Evolutionary conservation across 495 filamentous ascomycete genomes (phyloP), one percentile per base, ranked within the genome.

Genomic region (Podospora pseudopauciseta): DNA sequence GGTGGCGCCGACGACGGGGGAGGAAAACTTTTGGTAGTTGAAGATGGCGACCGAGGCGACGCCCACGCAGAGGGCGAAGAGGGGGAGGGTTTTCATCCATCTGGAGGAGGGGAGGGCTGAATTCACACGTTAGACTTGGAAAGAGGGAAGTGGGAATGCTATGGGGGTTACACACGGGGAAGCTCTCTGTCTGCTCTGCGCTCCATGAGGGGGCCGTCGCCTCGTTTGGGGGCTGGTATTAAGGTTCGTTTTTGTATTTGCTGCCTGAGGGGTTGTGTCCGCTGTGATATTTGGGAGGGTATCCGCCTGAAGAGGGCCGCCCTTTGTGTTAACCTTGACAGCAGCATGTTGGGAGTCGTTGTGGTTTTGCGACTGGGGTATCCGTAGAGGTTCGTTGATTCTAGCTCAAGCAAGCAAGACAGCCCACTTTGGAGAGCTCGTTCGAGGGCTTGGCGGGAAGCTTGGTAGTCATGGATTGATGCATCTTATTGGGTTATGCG

Each of bases 1-100:
- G 5, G 92, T 94, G 58, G 90, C 91, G 67, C 85, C 87, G 4
- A 97, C 92, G 15, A 97, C 88, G 64, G 90, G 90, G 19, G 87
- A 91, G 2, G 90, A 92, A 2, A 87, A 85, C 76, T 97, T 97
- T 74, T 99, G 94, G 85, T 99, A 98, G 83, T 99, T 99, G 89
- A 99, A 98, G 77, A 97, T 95, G 57, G 88, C 91, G 53, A 95
- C 81, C 68, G 89, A 87, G 63, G 87, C 88, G 20, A 82, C 82
- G 39, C 86, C 86, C 64, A 94, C 83, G 59, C 88, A 78, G 55
- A 82, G 78, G 28, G 83, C 68, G 79, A 89, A 88, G 66, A 85
- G 68, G 53, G 86, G 86, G 27, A 87, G 63, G 9, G 86, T 86
- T 65, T 81, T 79, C 58, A 70, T 69, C 79, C 83, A 87, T 53